A percentile compares a stretch with the other conserved stretches of the same genome.
Conservation (phyloP, 768 basidiomycete genomes). For the Termitomyces sp. region DNA sequence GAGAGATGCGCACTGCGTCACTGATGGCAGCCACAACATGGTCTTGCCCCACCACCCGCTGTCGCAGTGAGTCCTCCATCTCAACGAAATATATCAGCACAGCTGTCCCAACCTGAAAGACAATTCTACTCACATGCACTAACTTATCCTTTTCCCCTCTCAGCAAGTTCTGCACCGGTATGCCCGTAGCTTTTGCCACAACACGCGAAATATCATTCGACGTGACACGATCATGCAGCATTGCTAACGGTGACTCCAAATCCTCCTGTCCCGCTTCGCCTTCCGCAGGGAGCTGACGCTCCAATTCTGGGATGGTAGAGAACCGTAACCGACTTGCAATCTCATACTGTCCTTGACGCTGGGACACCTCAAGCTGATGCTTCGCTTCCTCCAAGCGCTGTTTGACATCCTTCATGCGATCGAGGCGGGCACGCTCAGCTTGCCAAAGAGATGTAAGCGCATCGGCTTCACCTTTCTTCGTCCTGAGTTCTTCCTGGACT, state of each 20-base stretch:
- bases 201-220: conserved; percentile 88
- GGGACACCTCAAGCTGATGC: conserved; percentile 82
- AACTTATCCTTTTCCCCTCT: conserved; percentile 90
- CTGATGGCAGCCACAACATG: conserved; percentile 83
- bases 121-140: conserved; percentile 60
- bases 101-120: not conserved
- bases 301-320: conserved; percentile 79
- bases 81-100: conserved; percentile 21
- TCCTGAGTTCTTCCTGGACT: conserved; percentile 60
- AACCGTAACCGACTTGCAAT: conserved; percentile 80
- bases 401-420: conserved; percentile 70
- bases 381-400: conserved; percentile 78
- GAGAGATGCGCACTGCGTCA: conserved; percentile 89
- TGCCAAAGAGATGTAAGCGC: conserved; percentile 68
- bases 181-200: conserved; percentile 85
- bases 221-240: conserved; percentile 84
- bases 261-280: conserved; percentile 34
- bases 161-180: conserved; percentile 83
- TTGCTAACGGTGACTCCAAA: conserved; percentile 49
- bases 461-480: conserved; percentile 61
- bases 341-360: conserved; percentile 86
- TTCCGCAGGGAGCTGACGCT: conserved; percentile 61
- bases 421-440: conserved; percentile 66
- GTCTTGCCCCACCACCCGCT: conserved; percentile 87
- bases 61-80: conserved; percentile 82